Conservation (phyloP, 306 rosid genomes). For the Vigna hirtella region DNA sequence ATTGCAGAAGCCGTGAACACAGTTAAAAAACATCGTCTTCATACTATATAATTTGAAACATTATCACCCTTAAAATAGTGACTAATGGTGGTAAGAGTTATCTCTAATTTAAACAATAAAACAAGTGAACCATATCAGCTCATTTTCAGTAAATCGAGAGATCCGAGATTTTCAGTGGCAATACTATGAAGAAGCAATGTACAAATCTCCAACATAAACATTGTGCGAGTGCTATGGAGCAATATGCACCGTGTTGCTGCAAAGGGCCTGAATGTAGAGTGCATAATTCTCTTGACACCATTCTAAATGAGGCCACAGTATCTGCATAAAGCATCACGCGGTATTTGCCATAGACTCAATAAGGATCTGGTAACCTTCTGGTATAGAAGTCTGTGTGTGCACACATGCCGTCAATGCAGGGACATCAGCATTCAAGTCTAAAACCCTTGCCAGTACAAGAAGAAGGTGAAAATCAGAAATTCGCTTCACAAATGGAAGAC, state of each 20-base stretch:
- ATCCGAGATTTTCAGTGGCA: constrained; percentile 33
- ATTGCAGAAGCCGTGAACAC: constrained; percentile 23
- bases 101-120: constrained; percentile 39
- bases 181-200: constrained; percentile 45
- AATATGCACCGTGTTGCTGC: constrained; percentile 43
- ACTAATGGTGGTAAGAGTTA: constrained; percentile 19
- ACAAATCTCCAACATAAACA: constrained; percentile 36
- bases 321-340: constrained; percentile 50
- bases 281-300: constrained; percentile 40
- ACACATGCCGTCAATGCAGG: constrained; percentile 88
- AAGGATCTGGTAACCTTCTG: constrained; percentile 92
- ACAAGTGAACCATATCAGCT: constrained; percentile 35
- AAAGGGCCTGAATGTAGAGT: constrained; percentile 40
- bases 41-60: constrained; percentile 19
- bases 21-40: neutral
- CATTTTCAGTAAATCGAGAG: constrained; percentile 32
- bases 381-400: constrained; percentile 69
- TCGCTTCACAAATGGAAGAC: constrained; percentile 79
- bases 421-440: constrained; percentile 78
- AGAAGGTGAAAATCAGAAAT: constrained; percentile 93
- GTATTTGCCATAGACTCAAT: constrained; percentile 91
- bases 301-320: constrained; percentile 37
- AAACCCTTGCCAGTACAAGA: constrained; percentile 67
- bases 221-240: constrained; percentile 41
- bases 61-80: constrained; percentile 19